Percentiles rank a stretch among this genome's conserved stretches.
Evolutionary conservation across 805 yeast genomes (phyloP).

Genomic region (Wickerhamiella musiphila): DNA sequence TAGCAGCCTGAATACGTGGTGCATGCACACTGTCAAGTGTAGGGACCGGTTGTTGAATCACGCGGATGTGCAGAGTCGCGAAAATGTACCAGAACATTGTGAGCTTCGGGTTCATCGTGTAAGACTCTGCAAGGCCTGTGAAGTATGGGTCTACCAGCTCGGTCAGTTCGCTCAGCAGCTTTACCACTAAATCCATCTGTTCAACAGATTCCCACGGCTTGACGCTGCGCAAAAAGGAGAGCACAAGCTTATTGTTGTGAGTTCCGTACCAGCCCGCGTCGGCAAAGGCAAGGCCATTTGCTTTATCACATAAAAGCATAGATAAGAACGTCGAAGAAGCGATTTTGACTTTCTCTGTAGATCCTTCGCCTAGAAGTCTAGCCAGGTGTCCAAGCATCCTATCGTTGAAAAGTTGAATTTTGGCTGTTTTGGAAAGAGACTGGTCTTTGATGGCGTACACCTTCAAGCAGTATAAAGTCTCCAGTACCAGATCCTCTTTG

Average conservation of each 20-base stretch:
- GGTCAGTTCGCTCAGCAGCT: constrained; percentile 35
- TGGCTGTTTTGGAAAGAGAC: constrained; percentile 46
- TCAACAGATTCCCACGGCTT: constrained; percentile 67
- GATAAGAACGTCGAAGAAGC: constrained; percentile 30
- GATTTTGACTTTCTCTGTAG: constrained; percentile 19
- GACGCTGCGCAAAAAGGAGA: constrained; percentile 41
- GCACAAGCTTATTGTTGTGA: constrained; percentile 50
- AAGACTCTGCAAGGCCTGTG: constrained; percentile 11
- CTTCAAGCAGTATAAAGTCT: constrained; percentile 32
- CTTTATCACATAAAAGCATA: constrained; percentile 30
- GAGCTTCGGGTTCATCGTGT: constrained; percentile 56
- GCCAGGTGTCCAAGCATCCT: constrained; percentile 44
- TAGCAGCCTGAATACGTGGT: constrained; percentile 25
- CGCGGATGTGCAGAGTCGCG: constrained; percentile 40
- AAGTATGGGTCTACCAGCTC: constrained; percentile 60
- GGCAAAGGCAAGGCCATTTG: constrained; percentile 19
- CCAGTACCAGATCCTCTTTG: constrained; percentile 25
- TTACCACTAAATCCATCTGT: constrained; percentile 39
- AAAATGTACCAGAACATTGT: constrained; percentile 74
- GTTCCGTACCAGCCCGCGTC: constrained; percentile 19
- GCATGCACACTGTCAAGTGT: constrained; percentile 9
- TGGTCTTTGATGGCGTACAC: constrained; percentile 38
- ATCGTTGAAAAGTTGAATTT: constrained; percentile 64
- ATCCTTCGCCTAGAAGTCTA: constrained; percentile 29
- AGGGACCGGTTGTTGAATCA: constrained; percentile 44